phyloP scores from a whole-genome alignment of 345 rosid genomes.

The Euclidium syriacum region DNA sequence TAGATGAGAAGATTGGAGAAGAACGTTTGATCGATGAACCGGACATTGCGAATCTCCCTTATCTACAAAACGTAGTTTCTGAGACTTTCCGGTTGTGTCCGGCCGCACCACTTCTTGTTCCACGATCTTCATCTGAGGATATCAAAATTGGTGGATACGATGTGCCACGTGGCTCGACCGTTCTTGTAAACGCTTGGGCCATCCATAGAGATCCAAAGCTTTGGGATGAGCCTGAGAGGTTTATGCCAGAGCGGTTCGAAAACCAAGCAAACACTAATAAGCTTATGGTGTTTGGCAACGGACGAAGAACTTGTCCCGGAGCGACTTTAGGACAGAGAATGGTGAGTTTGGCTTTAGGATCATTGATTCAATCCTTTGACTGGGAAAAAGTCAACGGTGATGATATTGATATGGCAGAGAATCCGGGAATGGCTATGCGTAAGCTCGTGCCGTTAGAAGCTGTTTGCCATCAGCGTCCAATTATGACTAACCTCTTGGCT shows the following conservation, averaged over 20 bases:
- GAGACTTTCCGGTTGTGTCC: constrained; percentile 32
- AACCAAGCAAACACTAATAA: constrained; percentile 22
- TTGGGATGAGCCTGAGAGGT: constrained; percentile 43
- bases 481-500: constrained; percentile 13
- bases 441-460: constrained; percentile 33
- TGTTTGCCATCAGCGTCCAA: constrained; percentile 36
- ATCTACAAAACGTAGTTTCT: constrained; percentile 37
- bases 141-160: constrained; percentile 35
- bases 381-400: constrained; percentile 36
- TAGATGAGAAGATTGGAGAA: constrained; percentile 32
- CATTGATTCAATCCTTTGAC: constrained; percentile 46
- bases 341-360: constrained; percentile 32
- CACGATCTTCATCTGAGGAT: constrained; percentile 23
- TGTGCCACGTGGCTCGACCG: constrained; percentile 39
- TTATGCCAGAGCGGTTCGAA: constrained; percentile 53
- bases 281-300: constrained; percentile 38
- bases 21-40: constrained; percentile 35
- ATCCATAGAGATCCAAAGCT: constrained; percentile 47
- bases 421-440: constrained; percentile 36
- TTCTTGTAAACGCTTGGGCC: constrained; percentile 52
- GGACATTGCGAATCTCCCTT: constrained; percentile 29
- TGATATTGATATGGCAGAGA: constrained; percentile 39
- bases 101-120: constrained; percentile 26
- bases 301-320: constrained; percentile 48
- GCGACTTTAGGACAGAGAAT: constrained; percentile 33